Evolutionary conservation across 352 stramenopile genomes (phyloP), one percentile per base, ranked within the genome.

Genomic region (Globisporangium perplexum): DNA sequence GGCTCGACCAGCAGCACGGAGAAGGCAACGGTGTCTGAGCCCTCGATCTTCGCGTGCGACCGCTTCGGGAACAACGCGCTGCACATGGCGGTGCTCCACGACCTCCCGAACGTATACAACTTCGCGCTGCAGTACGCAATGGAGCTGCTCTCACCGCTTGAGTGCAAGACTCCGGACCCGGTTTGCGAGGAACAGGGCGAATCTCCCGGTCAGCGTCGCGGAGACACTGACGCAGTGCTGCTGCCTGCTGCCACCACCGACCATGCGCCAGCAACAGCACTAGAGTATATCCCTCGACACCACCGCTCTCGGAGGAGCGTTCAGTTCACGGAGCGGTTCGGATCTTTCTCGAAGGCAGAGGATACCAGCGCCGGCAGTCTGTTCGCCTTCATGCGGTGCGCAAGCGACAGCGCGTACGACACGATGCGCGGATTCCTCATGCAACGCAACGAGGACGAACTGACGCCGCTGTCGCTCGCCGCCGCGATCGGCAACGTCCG

Each of bases 111-210:
- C 2, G 74, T 83, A 12, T 83, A 78, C 56, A 57, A 86, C 52
- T 86, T 89, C 55, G 71, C 70, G 4, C 55, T 88, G 18, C 61
- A 60, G 20, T 72, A 78, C 44, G 74, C 72, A 15, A 85, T 83
- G 50, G 65, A 36, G 12, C 24, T 68, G 36, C 50, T 85, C 5
- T 55, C 57, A n/a, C 38, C 26, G 5, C n/a, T n/a, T 17, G 50
- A 57, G 22, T 31, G 47, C 3, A 31, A 24, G 0, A 59, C 57
- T n/a, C 30, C 22, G 4, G 36, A 55, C 14, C n/a, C 23, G 7
- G 53, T 53, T 17, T 45, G 36, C 12, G 43, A 63, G 11, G 59
- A 43, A 0, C 47, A 58, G 31, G 48, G 61, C 36, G 46, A 60
- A 8, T 50, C 43, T 14, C 46, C 52, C 12, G 12, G 14, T 12